Conservation (phyloP, 1,139 yeast genomes). For the Blastobotrys arbuscula region DNA sequence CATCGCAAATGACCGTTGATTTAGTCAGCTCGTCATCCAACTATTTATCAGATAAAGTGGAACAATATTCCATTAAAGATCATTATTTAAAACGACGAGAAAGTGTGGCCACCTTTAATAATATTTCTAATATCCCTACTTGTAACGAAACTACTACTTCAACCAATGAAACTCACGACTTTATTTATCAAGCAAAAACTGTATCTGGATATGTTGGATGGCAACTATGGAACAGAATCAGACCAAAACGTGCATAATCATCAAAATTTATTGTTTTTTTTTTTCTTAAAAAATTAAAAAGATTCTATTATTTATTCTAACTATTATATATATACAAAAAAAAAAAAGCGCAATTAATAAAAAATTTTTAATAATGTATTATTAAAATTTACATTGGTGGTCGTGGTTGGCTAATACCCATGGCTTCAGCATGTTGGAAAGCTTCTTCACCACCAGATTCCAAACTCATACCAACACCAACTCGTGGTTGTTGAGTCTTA, state of each 20-base stretch:
- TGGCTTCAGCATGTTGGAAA: conserved; percentile 33
- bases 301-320: not conserved
- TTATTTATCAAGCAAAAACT: conserved; percentile 24
- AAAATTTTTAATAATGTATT: not conserved
- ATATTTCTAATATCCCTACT: not conserved
- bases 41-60: conserved; percentile 19
- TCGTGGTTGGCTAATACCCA: conserved; percentile 26
- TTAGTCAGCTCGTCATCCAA: conserved; percentile 23
- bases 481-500: conserved; percentile 69
- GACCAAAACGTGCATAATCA: conserved; percentile 13
- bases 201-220: conserved; percentile 27
- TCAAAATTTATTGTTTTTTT: not conserved
- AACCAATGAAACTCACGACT: conserved; percentile 12
- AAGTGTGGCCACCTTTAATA: not conserved
- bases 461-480: conserved; percentile 92
- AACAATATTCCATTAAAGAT: conserved; percentile 9
- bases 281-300: not conserved
- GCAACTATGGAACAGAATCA: conserved; percentile 20
- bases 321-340: conserved; percentile 1
- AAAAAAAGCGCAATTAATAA: no score
- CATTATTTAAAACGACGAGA: not conserved
- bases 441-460: conserved; percentile 95
- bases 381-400: conserved; percentile 28
- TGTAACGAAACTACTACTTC: not conserved
- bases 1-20: conserved; percentile 24